Base-by-base conservation (phyloP, 306 rosid species). In the Coriaria nepalensis region DNA sequence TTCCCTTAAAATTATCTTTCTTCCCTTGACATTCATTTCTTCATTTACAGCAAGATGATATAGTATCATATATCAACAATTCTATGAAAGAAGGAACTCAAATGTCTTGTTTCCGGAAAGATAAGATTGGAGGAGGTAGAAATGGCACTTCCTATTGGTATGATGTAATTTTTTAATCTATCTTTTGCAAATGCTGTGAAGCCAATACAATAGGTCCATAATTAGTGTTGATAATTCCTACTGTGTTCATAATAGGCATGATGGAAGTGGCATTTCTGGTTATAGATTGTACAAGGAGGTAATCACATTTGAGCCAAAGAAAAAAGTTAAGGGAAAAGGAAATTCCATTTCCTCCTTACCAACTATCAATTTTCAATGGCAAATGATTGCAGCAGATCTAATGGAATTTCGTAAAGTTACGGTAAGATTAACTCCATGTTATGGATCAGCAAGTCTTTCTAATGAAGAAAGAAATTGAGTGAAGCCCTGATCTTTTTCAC, bases 351-450 rank as follows among this genome's bases (percentile, higher is more conserved):
- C n/a, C n/a, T n/a, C 74, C 47, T 75, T 66, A 40, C 74, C 90
- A 53, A 37, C 36, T 43, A 47, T 68, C 53, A 69, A 43, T 55
- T 69, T 63, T 47, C 73, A 62, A 40, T 90, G 97, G 97, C 86
- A 90, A 79, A 84, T 87, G 35, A 50, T 90, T 50, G 97, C 95
- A 20, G 73, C 93, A 54, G 71, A 65, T 71, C 75, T 78, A 6
- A 69, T 78, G 56, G 86, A 79, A 53, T 78, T 86, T 68, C 67
- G 67, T n/a, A 54, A 72, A 74, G 69, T 73, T 68, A 73, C 50
- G 45, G 97, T 84, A 71, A 65, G 87, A 65, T 49, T 35, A 54
- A 56, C 56, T 12, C 35, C 55, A 20, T 6, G 6, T 35, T 15
- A 33, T 45, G 54, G 53, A 52, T 0, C 29, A n/a, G n/a, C n/a